These are phyloP conservation scores for Neophaeococcomyces mojaviensis DNA, from an alignment of 2,329 filamentous ascomycete genomes.

Conservation along the genomic window DNA sequence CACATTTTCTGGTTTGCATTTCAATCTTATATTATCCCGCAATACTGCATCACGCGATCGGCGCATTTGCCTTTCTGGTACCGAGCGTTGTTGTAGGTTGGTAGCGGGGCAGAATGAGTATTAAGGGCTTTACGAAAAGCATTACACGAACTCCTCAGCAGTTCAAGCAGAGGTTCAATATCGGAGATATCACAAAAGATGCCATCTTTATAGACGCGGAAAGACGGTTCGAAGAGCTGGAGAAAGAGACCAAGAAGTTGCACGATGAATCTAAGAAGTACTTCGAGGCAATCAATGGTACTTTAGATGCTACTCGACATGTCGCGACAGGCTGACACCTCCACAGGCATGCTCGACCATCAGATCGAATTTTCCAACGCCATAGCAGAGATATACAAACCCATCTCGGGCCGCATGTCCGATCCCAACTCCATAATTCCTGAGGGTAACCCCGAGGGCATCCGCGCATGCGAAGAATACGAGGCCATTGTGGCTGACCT, in stretches of 20 bases:
- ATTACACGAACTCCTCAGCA: slow-evolving; percentile 83
- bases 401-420: slow-evolving; percentile 90
- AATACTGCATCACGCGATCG: too few species aligned
- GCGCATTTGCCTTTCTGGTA: not conserved
- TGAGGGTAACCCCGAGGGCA: slow-evolving; percentile 87
- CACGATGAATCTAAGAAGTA: slow-evolving; percentile 98
- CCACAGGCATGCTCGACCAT: slow-evolving; percentile 76
- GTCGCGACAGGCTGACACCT: slow-evolving; percentile 7
- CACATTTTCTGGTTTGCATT: not conserved
- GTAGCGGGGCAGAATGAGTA: slow-evolving; percentile 62
- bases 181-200: slow-evolving; percentile 93
- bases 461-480: slow-evolving; percentile 93
- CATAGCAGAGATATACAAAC: slow-evolving; percentile 94
- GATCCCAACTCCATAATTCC: slow-evolving; percentile 76
- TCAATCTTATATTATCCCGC: too few species aligned
- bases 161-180: slow-evolving; percentile 85
- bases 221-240: slow-evolving; percentile 85
- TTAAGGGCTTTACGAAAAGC: slow-evolving; percentile 92
- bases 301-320: slow-evolving; percentile 8
- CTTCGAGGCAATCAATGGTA: slow-evolving; percentile 89
- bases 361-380: slow-evolving; percentile 98
- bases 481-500: slow-evolving; percentile 83
- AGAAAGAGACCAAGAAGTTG: slow-evolving; percentile 90
- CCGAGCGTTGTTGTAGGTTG: too few species aligned
- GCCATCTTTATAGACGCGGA: slow-evolving; percentile 91